Conservation (phyloP, 2,329 filamentous ascomycete species). For the Neopestalotiopsis rosae region DNA sequence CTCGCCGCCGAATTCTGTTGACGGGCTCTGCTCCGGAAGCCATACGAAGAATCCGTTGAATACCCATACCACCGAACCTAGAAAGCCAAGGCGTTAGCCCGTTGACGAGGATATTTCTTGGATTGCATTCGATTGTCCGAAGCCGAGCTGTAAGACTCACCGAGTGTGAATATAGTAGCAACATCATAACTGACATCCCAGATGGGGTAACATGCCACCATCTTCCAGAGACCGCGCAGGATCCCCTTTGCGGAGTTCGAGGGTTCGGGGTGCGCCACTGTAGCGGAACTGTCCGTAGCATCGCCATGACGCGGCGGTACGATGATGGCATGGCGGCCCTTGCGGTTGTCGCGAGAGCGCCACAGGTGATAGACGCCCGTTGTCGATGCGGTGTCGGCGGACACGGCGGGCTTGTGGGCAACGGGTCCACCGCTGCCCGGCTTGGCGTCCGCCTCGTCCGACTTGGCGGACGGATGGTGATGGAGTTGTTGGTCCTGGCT, state of each 20-base stretch:
- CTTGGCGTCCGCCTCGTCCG: constrained; percentile 7
- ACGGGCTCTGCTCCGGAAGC: constrained; percentile 61
- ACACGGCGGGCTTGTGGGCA: neutral
- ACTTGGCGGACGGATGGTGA: neutral
- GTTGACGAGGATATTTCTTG: neutral
- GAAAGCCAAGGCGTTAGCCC: neutral
- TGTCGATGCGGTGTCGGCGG: neutral
- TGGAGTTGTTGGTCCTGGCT: neutral
- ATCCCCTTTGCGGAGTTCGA: constrained; percentile 34
- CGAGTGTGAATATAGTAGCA: constrained; percentile 44
- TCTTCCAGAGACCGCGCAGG: constrained; percentile 38
- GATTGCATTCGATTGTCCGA: neutral
- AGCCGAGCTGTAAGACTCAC: constrained; percentile 25
- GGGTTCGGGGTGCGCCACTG: constrained; percentile 20
- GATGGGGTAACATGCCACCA: constrained; percentile 41
- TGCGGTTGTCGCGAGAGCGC: constrained; percentile 49
- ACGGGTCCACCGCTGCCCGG: neutral
- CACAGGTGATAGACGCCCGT: constrained; percentile 40
- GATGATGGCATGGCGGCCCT: constrained; percentile 44
- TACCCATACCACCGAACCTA: constrained; percentile 56
- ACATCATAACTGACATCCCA: constrained; percentile 51
- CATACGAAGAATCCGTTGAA: constrained; percentile 69
- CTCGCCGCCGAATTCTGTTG: constrained; percentile 50
- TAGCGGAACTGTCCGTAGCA: constrained; percentile 6
- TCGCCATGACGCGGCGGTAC: constrained; percentile 24